These are phyloP conservation scores for Thalassiosira hispida DNA, from an alignment of 352 stramenopile species.

Conservation along the genomic window DNA sequence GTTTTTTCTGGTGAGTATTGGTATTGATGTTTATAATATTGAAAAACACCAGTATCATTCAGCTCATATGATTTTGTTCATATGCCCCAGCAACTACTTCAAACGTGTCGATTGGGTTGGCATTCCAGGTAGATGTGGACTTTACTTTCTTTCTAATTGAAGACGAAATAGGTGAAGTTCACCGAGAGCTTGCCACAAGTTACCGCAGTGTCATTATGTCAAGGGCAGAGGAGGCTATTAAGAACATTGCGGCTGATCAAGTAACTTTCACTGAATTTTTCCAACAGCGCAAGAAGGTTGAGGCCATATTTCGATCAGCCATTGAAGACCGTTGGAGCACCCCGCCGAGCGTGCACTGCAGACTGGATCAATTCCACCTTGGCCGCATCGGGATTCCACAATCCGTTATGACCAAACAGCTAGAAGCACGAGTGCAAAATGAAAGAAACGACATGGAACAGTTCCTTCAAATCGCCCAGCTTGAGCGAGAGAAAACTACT, in stretches of 20 bases:
- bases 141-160: conserved; percentile 65
- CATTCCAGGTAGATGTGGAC: conserved; percentile 64
- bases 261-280: conserved; percentile 67
- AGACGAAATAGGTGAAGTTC: conserved; percentile 66
- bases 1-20: conserved; percentile 59
- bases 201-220: conserved; percentile 57
- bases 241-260: conserved; percentile 55
- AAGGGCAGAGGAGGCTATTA: conserved; percentile 61
- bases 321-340: conserved; percentile 52
- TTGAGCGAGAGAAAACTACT: conserved; percentile 60
- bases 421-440: conserved; percentile 59
- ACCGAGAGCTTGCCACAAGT: conserved; percentile 55
- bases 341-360: conserved; percentile 50
- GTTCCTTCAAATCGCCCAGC: conserved; percentile 59
- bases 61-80: neutral
- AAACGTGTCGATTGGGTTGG: conserved; percentile 59
- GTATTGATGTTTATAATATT: neutral
- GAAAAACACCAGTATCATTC: neutral
- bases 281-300: conserved; percentile 55
- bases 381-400: conserved; percentile 62
- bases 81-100: conserved; percentile 10
- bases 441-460: conserved; percentile 60
- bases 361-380: conserved; percentile 72
- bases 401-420: conserved; percentile 56
- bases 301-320: conserved; percentile 48